Percentiles rank a stretch among this genome's conserved stretches.
Conservation (phyloP, 495 filamentous ascomycete genomes). For the Monascus purpureus region DNA sequence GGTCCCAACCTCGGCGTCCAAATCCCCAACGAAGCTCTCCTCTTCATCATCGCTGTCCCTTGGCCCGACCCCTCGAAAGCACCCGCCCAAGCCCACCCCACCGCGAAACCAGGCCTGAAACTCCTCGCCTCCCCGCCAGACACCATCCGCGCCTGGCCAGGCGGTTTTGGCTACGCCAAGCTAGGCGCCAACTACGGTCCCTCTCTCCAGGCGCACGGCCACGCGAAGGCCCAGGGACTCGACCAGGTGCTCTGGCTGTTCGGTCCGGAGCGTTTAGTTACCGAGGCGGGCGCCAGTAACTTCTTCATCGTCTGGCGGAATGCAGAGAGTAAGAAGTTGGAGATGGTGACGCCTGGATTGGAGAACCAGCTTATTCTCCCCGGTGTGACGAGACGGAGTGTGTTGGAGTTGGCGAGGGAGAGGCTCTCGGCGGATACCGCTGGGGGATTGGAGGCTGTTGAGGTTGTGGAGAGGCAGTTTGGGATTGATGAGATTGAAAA, state of each 20-base stretch:
- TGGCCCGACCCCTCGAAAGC: conserved; percentile 46
- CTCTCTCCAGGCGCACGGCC: conserved; percentile 55
- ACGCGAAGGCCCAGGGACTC: conserved; percentile 57
- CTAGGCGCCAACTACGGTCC: conserved; percentile 90
- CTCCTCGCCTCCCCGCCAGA: conserved; percentile 67
- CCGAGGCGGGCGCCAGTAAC: conserved; percentile 84
- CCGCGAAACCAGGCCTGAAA: conserved; percentile 39
- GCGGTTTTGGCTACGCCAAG: conserved; percentile 82
- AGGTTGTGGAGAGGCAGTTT: conserved; percentile 68
- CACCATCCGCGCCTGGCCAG: conserved; percentile 80
- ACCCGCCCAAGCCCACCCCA: background rate
- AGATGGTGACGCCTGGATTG: conserved; percentile 74
- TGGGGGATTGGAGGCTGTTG: conserved; percentile 38
- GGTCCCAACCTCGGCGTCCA: conserved; percentile 69
- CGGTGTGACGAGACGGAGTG: conserved; percentile 66
- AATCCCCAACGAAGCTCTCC: conserved; percentile 64
- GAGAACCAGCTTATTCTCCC: conserved; percentile 72
- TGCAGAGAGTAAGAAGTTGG: conserved; percentile 43
- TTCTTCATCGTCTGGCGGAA: conserved; percentile 80
- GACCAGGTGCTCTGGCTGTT: conserved; percentile 91
- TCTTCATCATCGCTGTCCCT: conserved; percentile 64
- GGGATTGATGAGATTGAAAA: conserved; percentile 65
- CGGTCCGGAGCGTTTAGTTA: conserved; percentile 57
- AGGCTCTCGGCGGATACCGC: conserved; percentile 29
- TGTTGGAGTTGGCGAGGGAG: conserved; percentile 58